A percentile compares a stretch with the other conserved stretches of the same genome.
Evolutionary conservation across 2,329 filamentous ascomycete species (phyloP).

Genomic region (Setomelanomma holmii): DNA sequence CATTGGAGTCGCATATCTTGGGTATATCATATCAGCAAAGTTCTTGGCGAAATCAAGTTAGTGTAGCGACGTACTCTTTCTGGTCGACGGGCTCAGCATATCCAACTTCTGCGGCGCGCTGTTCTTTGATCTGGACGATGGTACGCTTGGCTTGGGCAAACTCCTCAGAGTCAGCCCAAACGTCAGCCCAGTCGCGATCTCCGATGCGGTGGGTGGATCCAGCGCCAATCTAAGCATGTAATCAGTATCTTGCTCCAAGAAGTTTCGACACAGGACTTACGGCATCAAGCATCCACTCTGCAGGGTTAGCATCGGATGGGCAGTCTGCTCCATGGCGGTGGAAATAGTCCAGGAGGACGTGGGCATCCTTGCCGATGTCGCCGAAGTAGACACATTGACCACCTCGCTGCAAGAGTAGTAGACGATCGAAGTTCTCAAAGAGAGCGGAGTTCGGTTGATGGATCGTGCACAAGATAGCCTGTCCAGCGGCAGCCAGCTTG

Average conservation of each 20-base stretch:
- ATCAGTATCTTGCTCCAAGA: no score
- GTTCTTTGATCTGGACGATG: conserved; percentile 71
- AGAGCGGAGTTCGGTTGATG: conserved; percentile 87
- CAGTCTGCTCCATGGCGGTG: conserved; percentile 64
- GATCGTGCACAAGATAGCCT: conserved; percentile 89
- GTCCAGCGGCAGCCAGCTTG: conserved; percentile 78
- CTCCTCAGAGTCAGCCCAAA: conserved; percentile 78
- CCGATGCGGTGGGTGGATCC: conserved; percentile 76
- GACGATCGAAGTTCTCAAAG: conserved; percentile 86
- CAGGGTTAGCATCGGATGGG: conserved; percentile 61
- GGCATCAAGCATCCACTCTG: conserved; percentile 86
- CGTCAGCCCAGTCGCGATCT: conserved; percentile 78
- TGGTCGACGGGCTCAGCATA: conserved; percentile 59
- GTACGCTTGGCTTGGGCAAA: conserved; percentile 70
- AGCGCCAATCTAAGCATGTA: no score
- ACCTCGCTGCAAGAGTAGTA: conserved; percentile 78
- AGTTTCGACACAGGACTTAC: no score
- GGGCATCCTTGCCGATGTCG: conserved; percentile 78
- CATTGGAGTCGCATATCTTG: conserved; percentile 81
- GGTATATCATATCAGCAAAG: no score
- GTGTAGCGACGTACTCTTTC: no score
- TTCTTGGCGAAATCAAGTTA: no score
- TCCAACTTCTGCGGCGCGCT: conserved; percentile 60
- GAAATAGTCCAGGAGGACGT: conserved; percentile 68
- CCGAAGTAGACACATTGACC: conserved; percentile 87